These are phyloP conservation scores for Starmera dryadoides DNA, from an alignment of 805 yeast genomes.

Conservation along the genomic window DNA sequence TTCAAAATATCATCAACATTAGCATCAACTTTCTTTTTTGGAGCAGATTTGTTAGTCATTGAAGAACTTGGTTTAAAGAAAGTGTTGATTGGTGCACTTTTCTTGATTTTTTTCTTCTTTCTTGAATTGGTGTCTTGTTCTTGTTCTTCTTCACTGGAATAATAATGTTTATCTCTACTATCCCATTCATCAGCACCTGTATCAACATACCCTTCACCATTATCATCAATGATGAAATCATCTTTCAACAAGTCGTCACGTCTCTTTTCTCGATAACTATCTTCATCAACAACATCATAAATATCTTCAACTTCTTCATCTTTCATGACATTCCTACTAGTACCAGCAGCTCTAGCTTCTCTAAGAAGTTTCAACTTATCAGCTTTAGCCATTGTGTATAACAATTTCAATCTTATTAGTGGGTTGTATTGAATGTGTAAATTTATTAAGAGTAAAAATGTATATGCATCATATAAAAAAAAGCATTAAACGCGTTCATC, in stretches of 20 bases:
- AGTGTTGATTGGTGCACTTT: slow-evolving; percentile 35
- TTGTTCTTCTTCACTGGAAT: slow-evolving; percentile 54
- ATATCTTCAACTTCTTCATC: slow-evolving; percentile 49
- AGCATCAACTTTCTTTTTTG: slow-evolving; percentile 38
- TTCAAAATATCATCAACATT: slow-evolving; percentile 66
- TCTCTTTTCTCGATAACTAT: slow-evolving; percentile 65
- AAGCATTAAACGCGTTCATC: not conserved
- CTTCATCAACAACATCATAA: slow-evolving; percentile 86
- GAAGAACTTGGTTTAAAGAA: slow-evolving; percentile 40
- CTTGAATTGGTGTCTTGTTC: slow-evolving; percentile 21
- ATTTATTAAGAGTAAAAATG: too few species aligned
- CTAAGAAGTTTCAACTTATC: slow-evolving; percentile 53
- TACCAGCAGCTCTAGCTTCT: slow-evolving; percentile 54
- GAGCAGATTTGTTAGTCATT: slow-evolving; percentile 9
- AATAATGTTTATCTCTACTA: slow-evolving; percentile 37
- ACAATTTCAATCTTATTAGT: too few species aligned
- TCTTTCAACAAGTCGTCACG: slow-evolving; percentile 78
- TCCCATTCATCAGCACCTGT: slow-evolving; percentile 93
- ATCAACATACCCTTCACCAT: slow-evolving; percentile 90
- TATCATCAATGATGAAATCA: slow-evolving; percentile 91
- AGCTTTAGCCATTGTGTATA: slow-evolving; percentile 26
- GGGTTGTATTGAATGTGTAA: too few species aligned
- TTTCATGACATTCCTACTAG: slow-evolving; percentile 29
- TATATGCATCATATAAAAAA: too few species aligned
- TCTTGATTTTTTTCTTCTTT: slow-evolving; percentile 19